These are phyloP conservation scores for Zygnema circumcarinatum DNA, from an alignment of 139 green algal species.

Conservation along the genomic window DNA sequence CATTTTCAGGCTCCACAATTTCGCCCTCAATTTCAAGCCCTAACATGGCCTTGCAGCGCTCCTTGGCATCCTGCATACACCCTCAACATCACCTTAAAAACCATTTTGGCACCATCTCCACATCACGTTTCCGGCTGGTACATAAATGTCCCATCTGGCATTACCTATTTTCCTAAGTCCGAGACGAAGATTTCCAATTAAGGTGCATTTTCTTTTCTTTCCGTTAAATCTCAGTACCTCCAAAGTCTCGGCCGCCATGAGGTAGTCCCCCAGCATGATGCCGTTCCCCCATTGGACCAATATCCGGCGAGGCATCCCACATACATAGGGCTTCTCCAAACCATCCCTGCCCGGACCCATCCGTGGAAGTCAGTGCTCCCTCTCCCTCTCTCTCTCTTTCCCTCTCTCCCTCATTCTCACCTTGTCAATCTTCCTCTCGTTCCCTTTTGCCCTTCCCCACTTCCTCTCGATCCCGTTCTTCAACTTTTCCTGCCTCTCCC, in stretches of 20 bases:
- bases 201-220: not conserved
- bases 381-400: no score
- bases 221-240: not conserved
- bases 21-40: not conserved
- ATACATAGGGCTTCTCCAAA: not conserved
- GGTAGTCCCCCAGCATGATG: not conserved
- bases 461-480: no score
- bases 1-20: not conserved
- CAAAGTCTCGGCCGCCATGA: not conserved
- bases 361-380: no score
- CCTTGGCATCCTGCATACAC: slow-evolving; percentile 10
- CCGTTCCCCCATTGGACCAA: not conserved
- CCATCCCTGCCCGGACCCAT: no score
- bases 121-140: not conserved
- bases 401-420: no score
- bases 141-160: not conserved
- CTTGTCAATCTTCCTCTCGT: no score
- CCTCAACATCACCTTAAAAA: slow-evolving; percentile 2
- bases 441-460: no score
- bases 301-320: not conserved
- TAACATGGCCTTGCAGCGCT: slow-evolving; percentile 6
- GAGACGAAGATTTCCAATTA: slow-evolving; percentile 7
- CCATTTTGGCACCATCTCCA: not conserved
- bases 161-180: not conserved
- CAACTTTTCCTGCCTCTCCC: no score